These are phyloP conservation scores for Pascua guehoae DNA, from an alignment of 1,284 basidiomycete species.

Conservation along the genomic window DNA sequence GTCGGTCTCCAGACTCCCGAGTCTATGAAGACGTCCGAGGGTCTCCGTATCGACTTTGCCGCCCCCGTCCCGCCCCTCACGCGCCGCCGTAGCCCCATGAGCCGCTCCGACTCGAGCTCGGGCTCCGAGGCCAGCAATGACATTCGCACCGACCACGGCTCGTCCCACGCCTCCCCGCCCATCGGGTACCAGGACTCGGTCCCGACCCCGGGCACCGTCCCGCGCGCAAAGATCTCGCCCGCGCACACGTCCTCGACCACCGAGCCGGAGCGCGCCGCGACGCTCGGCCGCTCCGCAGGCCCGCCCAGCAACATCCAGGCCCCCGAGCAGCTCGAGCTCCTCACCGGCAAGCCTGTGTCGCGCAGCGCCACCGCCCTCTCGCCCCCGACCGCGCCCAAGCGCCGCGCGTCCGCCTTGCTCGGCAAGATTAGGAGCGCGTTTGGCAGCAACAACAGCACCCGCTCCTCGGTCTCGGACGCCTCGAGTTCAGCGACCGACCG, in stretches of 20 bases:
- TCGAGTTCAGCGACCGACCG: neutral
- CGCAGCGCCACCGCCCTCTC: no score
- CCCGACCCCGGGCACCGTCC: neutral
- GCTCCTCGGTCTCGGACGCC: neutral
- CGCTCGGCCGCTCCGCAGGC: no score
- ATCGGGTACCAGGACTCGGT: neutral
- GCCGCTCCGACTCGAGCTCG: neutral
- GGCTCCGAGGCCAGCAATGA: slow-evolving; percentile 7
- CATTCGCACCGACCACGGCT: slow-evolving; percentile 11
- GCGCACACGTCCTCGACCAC: no score
- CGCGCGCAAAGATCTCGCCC: neutral
- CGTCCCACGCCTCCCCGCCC: neutral
- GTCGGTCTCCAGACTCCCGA: slow-evolving; percentile 26
- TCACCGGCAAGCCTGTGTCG: no score
- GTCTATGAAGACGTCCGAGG: slow-evolving; percentile 14
- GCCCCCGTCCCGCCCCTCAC: slow-evolving; percentile 11
- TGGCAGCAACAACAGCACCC: no score
- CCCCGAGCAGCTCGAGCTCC: no score
- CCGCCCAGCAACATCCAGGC: no score
- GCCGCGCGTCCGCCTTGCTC: no score
- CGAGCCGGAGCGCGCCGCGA: no score
- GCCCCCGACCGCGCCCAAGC: no score
- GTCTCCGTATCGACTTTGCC: slow-evolving; percentile 20
- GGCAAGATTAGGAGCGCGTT: no score
- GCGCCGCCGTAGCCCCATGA: neutral